Conservation (phyloP, 2,329 filamentous ascomycete genomes). For the Claviceps lovelessii region DNA sequence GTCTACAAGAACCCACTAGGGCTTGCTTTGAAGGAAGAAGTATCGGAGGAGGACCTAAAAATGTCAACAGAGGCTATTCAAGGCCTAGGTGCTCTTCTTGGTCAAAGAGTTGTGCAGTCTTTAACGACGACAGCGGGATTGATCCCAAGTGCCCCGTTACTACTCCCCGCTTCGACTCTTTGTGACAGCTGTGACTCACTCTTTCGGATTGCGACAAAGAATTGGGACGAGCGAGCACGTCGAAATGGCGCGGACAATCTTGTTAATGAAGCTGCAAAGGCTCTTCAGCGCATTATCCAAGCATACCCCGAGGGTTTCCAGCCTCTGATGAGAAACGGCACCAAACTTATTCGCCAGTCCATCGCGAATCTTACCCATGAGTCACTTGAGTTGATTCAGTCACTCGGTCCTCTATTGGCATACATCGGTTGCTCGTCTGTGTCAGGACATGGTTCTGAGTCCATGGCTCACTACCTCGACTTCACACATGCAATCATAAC, state of each 20-base stretch:
- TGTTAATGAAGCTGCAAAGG: conserved; percentile 26
- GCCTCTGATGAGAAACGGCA: conserved; percentile 17
- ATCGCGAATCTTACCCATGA: conserved; percentile 10
- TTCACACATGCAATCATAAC: conserved; percentile 21
- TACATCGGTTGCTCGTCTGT: conserved; percentile 33
- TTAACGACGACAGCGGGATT: not conserved
- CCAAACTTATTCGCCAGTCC: conserved; percentile 13
- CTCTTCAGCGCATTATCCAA: conserved; percentile 25
- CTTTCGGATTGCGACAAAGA: conserved; percentile 16
- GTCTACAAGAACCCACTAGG: conserved; percentile 27
- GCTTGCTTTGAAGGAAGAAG: conserved; percentile 13
- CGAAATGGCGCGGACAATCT: conserved; percentile 20
- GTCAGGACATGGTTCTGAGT: conserved; percentile 7
- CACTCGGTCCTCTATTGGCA: conserved; percentile 29
- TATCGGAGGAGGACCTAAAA: conserved; percentile 24
- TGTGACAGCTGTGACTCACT: conserved; percentile 24
- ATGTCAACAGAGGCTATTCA: conserved; percentile 30
- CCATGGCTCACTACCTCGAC: conserved; percentile 27
- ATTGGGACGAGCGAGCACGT: conserved; percentile 10
- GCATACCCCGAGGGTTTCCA: conserved; percentile 22
- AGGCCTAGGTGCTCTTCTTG: conserved; percentile 30
- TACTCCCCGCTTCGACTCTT: conserved; percentile 22
- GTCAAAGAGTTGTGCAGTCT: conserved; percentile 18
- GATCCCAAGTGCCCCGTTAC: conserved; percentile 8
- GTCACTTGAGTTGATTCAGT: conserved; percentile 16